Conservation (phyloP, 192 early-diverging fungal genomes). For the Rhizophagus clarus region DNA sequence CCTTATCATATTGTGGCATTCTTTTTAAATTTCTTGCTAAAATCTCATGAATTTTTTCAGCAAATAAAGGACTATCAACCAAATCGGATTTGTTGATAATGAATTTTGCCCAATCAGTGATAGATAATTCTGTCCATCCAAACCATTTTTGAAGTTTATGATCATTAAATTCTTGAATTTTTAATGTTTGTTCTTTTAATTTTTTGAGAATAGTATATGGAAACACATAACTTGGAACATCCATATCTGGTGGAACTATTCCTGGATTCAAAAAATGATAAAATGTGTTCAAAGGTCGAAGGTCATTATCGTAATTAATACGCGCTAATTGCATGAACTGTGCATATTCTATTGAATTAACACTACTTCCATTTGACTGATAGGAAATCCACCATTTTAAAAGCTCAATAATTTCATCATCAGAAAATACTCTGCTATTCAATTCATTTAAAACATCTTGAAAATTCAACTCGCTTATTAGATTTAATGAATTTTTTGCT, state of each 20-base stretch:
- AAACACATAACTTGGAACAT: constrained; percentile 1
- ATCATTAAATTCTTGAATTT: not conserved
- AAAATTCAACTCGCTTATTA: constrained; percentile 53
- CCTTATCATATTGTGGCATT: constrained; percentile 36
- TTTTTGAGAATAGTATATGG: not conserved
- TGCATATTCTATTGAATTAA: not conserved
- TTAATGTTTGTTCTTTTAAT: not conserved
- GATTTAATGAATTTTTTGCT: constrained; percentile 36
- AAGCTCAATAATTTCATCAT: constrained; percentile 62
- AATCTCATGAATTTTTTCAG: constrained; percentile 64
- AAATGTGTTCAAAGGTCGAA: too few species aligned
- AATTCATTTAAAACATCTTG: constrained; percentile 71
- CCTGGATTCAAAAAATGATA: constrained; percentile 60
- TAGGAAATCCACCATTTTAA: constrained; percentile 78
- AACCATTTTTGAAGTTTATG: not conserved
- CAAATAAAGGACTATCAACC: constrained; percentile 52
- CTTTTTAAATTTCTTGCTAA: constrained; percentile 40
- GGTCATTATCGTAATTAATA: too few species aligned
- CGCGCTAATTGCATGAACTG: constrained; percentile 55
- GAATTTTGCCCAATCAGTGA: not conserved
- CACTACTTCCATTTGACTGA: constrained; percentile 37
- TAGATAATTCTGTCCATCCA: constrained; percentile 2
- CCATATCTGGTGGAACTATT: not conserved
- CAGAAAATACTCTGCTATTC: constrained; percentile 50
- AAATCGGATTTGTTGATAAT: constrained; percentile 1